Evolutionary conservation across 164 flowering plant species (phyloP), one percentile per base, ranked within the genome.

Genomic region (Piper longum): DNA sequence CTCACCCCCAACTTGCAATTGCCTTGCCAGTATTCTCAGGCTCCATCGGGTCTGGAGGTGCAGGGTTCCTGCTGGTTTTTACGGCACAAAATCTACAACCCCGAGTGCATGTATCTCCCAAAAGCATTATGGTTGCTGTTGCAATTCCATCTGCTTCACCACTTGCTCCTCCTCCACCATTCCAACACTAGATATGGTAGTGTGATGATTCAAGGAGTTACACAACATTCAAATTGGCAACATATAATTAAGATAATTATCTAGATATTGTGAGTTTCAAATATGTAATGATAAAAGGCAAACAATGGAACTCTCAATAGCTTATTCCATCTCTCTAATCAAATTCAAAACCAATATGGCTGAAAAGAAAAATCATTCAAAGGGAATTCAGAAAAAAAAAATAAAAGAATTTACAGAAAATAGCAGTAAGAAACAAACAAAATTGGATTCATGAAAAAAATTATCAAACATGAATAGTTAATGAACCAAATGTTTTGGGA

Each of bases 1-100:
- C 77, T 40, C 73, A 91, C 96, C 96, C 98, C 98, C 98, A 90
- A 68, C 86, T 81, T 6, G 87, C 96, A 78, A 93, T 77, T 62
- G 98, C 98, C 68, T 71, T 64, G 19, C 97, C 98, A 67, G 97
- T 90, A 70, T 93, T 90, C 67, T 79, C 77, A 6, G 98, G 98
- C 64, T 93, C 98, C 90, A 82, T 78, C 16, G 92, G 91, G 66
- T 93, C 95, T 5, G 97, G 96, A 1, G 98, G 98, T 4, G 95
- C 74, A 41, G 98, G 97, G 67, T 83, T 93, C 36, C 84, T 73
- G 60, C 90, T 86, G 6, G 97, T 93, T 77, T 93, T 93, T 54
- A 93, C 96, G 16, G 95, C 96, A 83, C 98, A 93, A 75, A 93
- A 93, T 66, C 98, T 72, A 71, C 98, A 93, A 26, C 98, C 97